phyloP scores from a whole-genome alignment of 208 protist genomes.

The Crithidia bombi region DNA sequence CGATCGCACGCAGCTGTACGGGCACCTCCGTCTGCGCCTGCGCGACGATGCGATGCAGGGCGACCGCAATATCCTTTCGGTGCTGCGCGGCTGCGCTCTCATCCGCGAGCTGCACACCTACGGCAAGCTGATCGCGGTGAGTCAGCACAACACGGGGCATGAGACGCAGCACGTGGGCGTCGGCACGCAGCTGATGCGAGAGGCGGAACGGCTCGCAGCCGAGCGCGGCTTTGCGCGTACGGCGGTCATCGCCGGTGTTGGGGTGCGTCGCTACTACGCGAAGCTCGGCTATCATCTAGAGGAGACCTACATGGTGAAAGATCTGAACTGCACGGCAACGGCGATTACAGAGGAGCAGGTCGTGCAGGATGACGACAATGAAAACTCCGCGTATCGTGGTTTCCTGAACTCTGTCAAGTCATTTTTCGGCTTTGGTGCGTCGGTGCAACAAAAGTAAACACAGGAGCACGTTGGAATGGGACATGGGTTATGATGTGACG shows the following conservation, averaged over 20 bases:
- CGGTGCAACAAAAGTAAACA: neutral
- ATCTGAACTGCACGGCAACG: slow-evolving; percentile 38
- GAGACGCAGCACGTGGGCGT: slow-evolving; percentile 98
- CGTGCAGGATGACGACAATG: slow-evolving; percentile 83
- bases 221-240: slow-evolving; percentile 91
- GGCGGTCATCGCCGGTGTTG: slow-evolving; percentile 98
- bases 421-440: slow-evolving; percentile 50
- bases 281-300: slow-evolving; percentile 96
- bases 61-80: slow-evolving; percentile 76
- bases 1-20: slow-evolving; percentile 84
- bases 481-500: too few relatives aligned
- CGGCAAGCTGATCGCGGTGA: slow-evolving; percentile 82
- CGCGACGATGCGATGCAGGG: slow-evolving; percentile 65
- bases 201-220: slow-evolving; percentile 96
- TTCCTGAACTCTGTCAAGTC: slow-evolving; percentile 65
- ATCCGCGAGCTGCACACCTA: slow-evolving; percentile 99
- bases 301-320: slow-evolving; percentile 91
- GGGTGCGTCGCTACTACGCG: slow-evolving; percentile 98
- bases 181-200: slow-evolving; percentile 97
- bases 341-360: slow-evolving; percentile 82
- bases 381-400: slow-evolving; percentile 40
- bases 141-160: slow-evolving; percentile 76
- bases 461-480: neutral
- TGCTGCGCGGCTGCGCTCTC: slow-evolving; percentile 92
- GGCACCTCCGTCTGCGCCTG: slow-evolving; percentile 86